Base-by-base conservation (phyloP, 805 yeast genomes). In the Candida caryicola region DNA sequence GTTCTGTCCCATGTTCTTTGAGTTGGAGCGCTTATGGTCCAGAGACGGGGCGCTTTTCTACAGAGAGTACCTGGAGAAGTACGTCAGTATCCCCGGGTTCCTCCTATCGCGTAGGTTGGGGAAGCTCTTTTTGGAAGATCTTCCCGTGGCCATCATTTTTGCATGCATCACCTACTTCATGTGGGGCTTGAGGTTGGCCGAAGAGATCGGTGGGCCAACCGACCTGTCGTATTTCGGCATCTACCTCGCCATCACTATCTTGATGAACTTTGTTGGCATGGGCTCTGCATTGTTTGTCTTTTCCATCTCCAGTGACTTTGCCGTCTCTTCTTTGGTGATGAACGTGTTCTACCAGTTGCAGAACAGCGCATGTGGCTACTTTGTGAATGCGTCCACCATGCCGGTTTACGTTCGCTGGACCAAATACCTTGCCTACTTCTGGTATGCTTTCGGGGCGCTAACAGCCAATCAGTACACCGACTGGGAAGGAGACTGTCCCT, bases 31-130 rank as follows among this genome's bases (percentile, higher is more conserved):
- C 29, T 51, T 69, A 9, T 68, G 72, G 71, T 39, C 45, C 3
- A 47, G 47, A 5, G 74, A 69, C 38, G 73, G 73, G 0, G 33
- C 56, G 12, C 51, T 55, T 18, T 69, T 66, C 40, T 52, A 55
- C 43, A 48, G 90, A 42, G 96, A 87, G 59, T 69, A 85, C 40
- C 71, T 77, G 17, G 95, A 88, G 43, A 75, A 79, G 5, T 76
- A 80, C 40, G 81, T 83, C 2, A 70, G 86, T 2, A 73, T 83
- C 0, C 49, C 73, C 4, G 95, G 95, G 0, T 87, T 81, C 52
- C 50, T 87, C 2, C 32, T 83, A 0, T 76, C 84, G 1, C 69
- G 95, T 49, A 69, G 88, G 46, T 43, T 85, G 4, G 78, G 85
- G 3, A 81, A 84, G 47, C 56, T 85, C 16, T 27, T 83, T 2